These are phyloP conservation scores for Leccinum disarticulatum DNA, from an alignment of 768 basidiomycete species.

Conservation along the genomic window DNA sequence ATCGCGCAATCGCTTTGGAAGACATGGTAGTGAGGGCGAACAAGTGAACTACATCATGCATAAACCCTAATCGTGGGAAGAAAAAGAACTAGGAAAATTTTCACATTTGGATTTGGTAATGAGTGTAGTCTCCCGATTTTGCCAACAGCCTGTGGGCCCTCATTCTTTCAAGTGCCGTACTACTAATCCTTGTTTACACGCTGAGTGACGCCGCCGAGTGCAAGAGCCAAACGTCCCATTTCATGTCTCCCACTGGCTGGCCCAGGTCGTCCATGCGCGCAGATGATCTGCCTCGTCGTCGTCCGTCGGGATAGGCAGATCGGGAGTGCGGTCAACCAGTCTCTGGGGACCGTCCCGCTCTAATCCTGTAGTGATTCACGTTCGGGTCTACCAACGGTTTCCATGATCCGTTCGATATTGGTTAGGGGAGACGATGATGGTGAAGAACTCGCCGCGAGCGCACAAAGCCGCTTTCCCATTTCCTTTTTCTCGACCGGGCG, in stretches of 20 bases:
- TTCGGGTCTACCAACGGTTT: not conserved
- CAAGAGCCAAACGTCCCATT: no score
- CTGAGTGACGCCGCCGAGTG: no score
- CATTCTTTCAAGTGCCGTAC: no score
- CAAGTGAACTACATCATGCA: slow-evolving; percentile 19
- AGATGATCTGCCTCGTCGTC: not conserved
- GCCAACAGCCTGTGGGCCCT: no score
- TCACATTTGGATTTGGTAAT: no score
- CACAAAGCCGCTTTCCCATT: no score
- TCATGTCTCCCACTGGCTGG: no score
- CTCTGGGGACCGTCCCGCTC: not conserved
- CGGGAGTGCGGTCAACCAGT: not conserved
- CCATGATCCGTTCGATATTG: not conserved
- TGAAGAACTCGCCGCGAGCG: not conserved
- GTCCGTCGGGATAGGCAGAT: not conserved
- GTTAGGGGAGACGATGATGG: not conserved
- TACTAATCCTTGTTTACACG: no score
- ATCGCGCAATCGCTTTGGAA: slow-evolving; percentile 79
- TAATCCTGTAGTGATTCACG: not conserved
- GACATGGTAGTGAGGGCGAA: slow-evolving; percentile 79
- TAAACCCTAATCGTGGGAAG: no score
- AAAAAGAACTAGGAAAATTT: no score
- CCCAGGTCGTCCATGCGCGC: not conserved
- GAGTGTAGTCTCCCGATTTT: no score
- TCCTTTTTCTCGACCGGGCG: no score